Evolutionary conservation across 257 asterid species (phyloP).

Genomic region (Cruciata laevipes): DNA sequence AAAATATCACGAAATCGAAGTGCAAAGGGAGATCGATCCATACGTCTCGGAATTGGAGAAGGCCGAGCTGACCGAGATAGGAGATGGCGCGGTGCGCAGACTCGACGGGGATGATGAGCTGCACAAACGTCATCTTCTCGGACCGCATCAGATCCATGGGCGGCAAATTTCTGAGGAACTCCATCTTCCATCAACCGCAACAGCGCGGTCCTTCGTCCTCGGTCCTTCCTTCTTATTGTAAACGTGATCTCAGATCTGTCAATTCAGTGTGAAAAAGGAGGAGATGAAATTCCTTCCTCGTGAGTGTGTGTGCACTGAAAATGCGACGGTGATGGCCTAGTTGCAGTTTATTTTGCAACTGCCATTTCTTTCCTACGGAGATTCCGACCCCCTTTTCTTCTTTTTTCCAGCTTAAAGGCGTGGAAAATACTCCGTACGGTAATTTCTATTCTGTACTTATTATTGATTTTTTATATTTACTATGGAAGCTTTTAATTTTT

Average conservation of each 20-base stretch:
- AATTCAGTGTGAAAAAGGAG: neutral
- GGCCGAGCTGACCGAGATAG: conserved; percentile 91
- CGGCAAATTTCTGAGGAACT: conserved; percentile 63
- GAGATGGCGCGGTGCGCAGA: conserved; percentile 94
- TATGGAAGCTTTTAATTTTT: neutral
- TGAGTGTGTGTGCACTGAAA: neutral
- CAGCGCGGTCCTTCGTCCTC: neutral
- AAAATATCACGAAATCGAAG: neutral
- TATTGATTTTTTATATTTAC: neutral
- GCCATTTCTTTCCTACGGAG: conserved; percentile 9
- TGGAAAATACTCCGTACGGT: neutral
- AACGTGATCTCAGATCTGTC: conserved; percentile 4
- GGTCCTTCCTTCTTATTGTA: conserved; percentile 26
- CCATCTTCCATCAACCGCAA: conserved; percentile 55
- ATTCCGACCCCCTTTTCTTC: conserved; percentile 3
- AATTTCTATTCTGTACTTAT: no score
- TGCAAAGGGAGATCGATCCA: conserved; percentile 13
- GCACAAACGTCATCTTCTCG: conserved; percentile 89
- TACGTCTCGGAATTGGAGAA: conserved; percentile 92
- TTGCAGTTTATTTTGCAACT: conserved; percentile 16
- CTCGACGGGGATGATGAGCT: conserved; percentile 89
- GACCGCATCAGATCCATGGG: conserved; percentile 99
- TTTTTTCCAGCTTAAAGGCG: conserved; percentile 3
- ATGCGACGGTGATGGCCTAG: conserved; percentile 6
- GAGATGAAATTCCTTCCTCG: conserved; percentile 3